Percentiles rank a stretch among this genome's conserved stretches.
Evolutionary conservation across 805 yeast species (phyloP).

Genomic region (Starmera quercuum): DNA sequence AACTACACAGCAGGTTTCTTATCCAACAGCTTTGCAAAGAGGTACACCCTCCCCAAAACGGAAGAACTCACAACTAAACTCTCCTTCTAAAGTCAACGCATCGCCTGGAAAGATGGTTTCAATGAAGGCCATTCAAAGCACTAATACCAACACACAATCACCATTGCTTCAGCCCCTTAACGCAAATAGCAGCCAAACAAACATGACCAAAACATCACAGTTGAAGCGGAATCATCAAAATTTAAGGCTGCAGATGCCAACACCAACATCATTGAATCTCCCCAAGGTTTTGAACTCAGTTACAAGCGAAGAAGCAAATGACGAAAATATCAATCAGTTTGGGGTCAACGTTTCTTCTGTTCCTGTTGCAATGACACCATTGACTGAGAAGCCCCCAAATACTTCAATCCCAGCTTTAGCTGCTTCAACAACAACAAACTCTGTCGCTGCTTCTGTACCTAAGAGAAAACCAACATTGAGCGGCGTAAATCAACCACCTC

Average conservation of each 20-base stretch:
- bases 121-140: conserved; percentile 24
- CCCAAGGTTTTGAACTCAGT: conserved; percentile 21
- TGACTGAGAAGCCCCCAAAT: conserved; percentile 44
- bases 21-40: conserved; percentile 18
- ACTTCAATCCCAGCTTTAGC: not conserved
- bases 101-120: conserved; percentile 35
- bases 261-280: conserved; percentile 40
- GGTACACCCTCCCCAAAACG: conserved; percentile 43
- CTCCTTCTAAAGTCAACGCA: conserved; percentile 21
- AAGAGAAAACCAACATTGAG: not conserved
- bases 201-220: conserved; percentile 3
- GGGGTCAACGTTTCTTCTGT: conserved; percentile 48
- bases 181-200: conserved; percentile 19
- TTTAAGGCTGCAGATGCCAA: conserved; percentile 67
- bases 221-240: conserved; percentile 42
- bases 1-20: conserved; percentile 1
- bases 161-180: conserved; percentile 27
- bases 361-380: conserved; percentile 74
- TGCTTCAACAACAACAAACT: conserved; percentile 4
- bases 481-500: conserved; percentile 4
- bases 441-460: not conserved
- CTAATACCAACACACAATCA: conserved; percentile 13
- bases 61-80: conserved; percentile 17
- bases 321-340: conserved; percentile 55
- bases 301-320: conserved; percentile 13